Base-by-base conservation (phyloP, 306 rosid species). In the Sphenostylis stenocarpa region DNA sequence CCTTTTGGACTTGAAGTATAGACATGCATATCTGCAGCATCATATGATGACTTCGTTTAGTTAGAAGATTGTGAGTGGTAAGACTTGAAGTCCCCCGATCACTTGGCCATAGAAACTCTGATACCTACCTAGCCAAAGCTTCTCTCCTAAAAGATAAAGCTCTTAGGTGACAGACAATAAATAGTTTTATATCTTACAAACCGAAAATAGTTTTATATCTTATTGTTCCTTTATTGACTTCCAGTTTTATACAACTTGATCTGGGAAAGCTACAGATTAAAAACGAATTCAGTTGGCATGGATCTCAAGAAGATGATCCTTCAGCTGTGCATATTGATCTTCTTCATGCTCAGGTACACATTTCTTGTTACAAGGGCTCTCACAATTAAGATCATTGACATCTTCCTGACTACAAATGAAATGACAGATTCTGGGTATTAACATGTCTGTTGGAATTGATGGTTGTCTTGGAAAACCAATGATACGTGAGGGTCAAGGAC, bases 201-300 rank as follows among this genome's bases (percentile, higher is more conserved):
- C n/a, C n/a, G 7, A 7, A 7, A 34, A 7, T 38, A 38, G 43
- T 2, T 44, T 48, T 57, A 23, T 71, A 20, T 73, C 45, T n/a
- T 36, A 38, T 72, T 70, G 12, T 61, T 77, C 17, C 34, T 79
- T 38, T 76, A n/a, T 76, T 52, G 21, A 62, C 56, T 71, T 87
- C 72, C 90, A 95, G 99, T 78, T 95, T 92, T 83, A 95, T 95
- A 87, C 99, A 95, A 87, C 99, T 95, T 86, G 99, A 95, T 83
- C 81, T 95, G 83, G 97, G 94, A 74, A 91, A 87, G 84, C 91
- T 95, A 61, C 87, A 72, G 63, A 91, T 95, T 71, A 81, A 83
- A 79, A 95, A 95, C 88, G 86, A 93, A 84, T 86, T 88, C 83
- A 92, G 91, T 78, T 95, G 99, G 99, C 85, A 92, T 88, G 99